Evolutionary conservation across 495 filamentous ascomycete genomes (phyloP), one percentile per base, ranked within the genome.

Genomic region (Cladorrhinum samala): DNA sequence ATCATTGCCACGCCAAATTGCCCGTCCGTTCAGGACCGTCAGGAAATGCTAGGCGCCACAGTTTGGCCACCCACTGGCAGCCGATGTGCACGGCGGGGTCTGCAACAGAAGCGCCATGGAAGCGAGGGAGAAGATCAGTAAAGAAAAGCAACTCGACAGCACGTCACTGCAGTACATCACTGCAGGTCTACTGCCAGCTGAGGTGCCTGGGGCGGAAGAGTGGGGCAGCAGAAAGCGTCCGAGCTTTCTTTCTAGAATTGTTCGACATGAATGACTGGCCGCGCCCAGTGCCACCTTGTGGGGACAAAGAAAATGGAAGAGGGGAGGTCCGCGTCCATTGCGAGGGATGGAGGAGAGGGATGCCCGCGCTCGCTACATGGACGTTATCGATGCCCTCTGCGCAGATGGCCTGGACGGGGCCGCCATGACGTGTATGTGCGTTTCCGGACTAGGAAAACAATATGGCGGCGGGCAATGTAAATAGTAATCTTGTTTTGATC

Each of bases 231-330:
- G 49, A 17, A 13, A 18, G n/a, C 23, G 48, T 47, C 63, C 48
- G 65, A 66, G 65, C 63, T 55, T 52, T 33, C 27, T 49, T 69
- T 69, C 67, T 69, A 68, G 67, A 69, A 69, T 20, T 49, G 39
- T 68, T 69, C 65, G 55, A 67, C 57, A 50, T 54, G 55, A 47
- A 57, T 63, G 59, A 64, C 42, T 59, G 62, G 56, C 52, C 53
- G 51, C 57, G 55, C 53, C 53, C 55, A 49, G 57, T 52, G 44
- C 30, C 50, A 45, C 47, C 42, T 23, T 59, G 57, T 65, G 65
- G 62, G 59, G 62, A 58, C 49, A 42, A 21, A 50, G 44, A 41
- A 33, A 42, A 21, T 47, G 44, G 38, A 33, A 45, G 54, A 55
- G 56, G 27, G 52, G 57, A 57, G 46, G 50, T 43, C 53, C 50